Percentiles rank a stretch among this genome's conserved stretches.
These are phyloP conservation scores for Trichoderma koningiopsis DNA, from an alignment of 2,329 filamentous ascomycete genomes.

Conservation along the genomic window DNA sequence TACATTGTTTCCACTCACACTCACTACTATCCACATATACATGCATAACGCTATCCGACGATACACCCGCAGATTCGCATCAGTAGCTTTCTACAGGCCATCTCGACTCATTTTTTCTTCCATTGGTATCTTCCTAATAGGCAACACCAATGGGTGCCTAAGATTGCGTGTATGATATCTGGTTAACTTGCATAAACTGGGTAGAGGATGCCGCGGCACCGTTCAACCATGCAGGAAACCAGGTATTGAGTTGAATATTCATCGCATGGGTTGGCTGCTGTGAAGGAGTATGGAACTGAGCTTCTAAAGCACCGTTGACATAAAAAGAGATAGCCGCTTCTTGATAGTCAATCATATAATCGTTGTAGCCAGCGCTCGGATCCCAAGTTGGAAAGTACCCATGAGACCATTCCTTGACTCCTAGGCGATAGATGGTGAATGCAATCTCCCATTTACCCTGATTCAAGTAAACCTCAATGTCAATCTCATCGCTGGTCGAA, in stretches of 20 bases:
- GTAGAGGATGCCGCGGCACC: background rate
- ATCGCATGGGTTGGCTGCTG: background rate
- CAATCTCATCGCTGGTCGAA: conserved; percentile 10
- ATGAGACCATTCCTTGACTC: conserved; percentile 5
- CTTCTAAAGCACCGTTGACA: background rate
- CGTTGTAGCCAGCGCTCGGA: background rate
- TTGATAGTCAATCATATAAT: conserved; percentile 16
- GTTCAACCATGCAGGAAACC: background rate
- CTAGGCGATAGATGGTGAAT: conserved; percentile 3
- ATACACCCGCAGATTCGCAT: background rate
- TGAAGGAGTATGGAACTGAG: conserved; percentile 1
- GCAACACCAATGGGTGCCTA: background rate
- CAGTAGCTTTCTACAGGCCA: background rate
- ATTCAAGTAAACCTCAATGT: conserved; percentile 9
- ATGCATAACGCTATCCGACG: background rate
- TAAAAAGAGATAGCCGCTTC: background rate
- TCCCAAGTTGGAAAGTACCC: background rate
- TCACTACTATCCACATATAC: background rate
- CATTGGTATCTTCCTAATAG: background rate
- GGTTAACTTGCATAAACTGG: conserved; percentile 1
- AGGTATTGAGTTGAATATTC: conserved; percentile 8
- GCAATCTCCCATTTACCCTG: conserved; percentile 12
- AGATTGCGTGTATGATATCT: background rate
- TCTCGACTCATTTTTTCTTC: too few relatives aligned
- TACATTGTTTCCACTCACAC: too few relatives aligned